Percentiles rank a stretch among this genome's conserved stretches.
Evolutionary conservation across 768 basidiomycete species (phyloP).

Genomic region (Bullera alba): DNA sequence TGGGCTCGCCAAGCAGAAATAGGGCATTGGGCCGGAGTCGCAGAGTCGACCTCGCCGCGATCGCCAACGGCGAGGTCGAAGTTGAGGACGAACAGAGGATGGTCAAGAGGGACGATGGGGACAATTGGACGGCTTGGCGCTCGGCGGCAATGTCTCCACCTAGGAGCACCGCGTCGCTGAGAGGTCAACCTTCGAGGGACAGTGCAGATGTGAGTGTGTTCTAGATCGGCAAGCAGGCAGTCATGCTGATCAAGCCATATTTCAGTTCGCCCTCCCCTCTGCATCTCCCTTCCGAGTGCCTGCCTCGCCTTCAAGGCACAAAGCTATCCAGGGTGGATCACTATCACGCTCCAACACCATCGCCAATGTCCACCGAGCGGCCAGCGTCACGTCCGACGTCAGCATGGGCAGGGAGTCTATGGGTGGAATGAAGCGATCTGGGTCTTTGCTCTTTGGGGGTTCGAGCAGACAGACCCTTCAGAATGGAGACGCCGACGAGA

Average conservation of each 20-base stretch:
- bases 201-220: not conserved
- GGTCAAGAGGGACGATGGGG: conserved; percentile 2
- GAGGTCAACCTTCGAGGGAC: too few species aligned
- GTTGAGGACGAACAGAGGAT: too few species aligned
- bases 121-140: conserved; percentile 21
- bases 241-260: not conserved
- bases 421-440: conserved; percentile 8
- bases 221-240: too few species aligned
- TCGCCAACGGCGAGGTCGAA: too few species aligned
- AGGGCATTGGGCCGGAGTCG: too few species aligned
- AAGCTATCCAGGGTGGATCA: not conserved
- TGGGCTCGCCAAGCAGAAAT: too few species aligned
- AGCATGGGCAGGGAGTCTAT: conserved; percentile 23
- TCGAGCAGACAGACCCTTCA: not conserved
- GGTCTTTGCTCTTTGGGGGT: conserved; percentile 21
- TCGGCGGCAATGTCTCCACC: not conserved
- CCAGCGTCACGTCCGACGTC: conserved; percentile 21
- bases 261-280: conserved; percentile 23
- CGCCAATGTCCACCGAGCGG: conserved; percentile 18
- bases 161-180: not conserved
- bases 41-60: too few species aligned
- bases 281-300: conserved; percentile 30
- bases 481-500: conserved; percentile 12
- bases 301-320: conserved; percentile 13
- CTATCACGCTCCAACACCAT: conserved; percentile 30